Conservation (phyloP, 768 basidiomycete species). For the Mycena vitilis region DNA sequence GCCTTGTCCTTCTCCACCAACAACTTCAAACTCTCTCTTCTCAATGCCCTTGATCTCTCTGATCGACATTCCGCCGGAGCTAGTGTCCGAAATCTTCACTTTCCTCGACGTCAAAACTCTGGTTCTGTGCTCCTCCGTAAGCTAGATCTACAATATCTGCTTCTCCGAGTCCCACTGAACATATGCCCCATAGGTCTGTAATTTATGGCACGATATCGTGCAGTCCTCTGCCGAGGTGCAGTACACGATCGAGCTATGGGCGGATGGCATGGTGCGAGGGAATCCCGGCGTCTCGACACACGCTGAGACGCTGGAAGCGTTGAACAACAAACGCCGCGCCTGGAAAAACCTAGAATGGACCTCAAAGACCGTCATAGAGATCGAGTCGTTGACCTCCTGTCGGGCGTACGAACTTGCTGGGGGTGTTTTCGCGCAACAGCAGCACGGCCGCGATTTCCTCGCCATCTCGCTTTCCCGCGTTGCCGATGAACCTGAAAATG, state of each 20-base stretch:
- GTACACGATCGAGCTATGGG: constrained; percentile 25
- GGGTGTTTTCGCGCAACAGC: constrained; percentile 7
- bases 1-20: too few relatives aligned
- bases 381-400: constrained; percentile 1
- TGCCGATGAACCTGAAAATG: background rate
- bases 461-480: background rate
- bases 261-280: constrained; percentile 17
- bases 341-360: constrained; percentile 20
- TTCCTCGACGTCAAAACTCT: constrained; percentile 10
- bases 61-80: constrained; percentile 6
- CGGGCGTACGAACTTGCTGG: constrained; percentile 16
- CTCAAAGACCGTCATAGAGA: background rate
- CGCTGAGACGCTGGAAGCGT: constrained; percentile 6
- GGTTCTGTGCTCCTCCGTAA: constrained; percentile 13
- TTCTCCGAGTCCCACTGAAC: background rate
- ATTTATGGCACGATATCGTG: constrained; percentile 4
- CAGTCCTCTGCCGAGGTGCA: constrained; percentile 10
- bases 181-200: constrained; percentile 9
- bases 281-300: background rate
- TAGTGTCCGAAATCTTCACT: constrained; percentile 13
- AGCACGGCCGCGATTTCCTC: background rate
- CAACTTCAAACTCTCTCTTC: background rate
- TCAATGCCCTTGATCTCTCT: background rate
- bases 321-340: constrained; percentile 6
- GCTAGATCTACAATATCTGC: background rate